Conservation (phyloP, 495 filamentous ascomycete genomes). For the Parmelia sp. region DNA sequence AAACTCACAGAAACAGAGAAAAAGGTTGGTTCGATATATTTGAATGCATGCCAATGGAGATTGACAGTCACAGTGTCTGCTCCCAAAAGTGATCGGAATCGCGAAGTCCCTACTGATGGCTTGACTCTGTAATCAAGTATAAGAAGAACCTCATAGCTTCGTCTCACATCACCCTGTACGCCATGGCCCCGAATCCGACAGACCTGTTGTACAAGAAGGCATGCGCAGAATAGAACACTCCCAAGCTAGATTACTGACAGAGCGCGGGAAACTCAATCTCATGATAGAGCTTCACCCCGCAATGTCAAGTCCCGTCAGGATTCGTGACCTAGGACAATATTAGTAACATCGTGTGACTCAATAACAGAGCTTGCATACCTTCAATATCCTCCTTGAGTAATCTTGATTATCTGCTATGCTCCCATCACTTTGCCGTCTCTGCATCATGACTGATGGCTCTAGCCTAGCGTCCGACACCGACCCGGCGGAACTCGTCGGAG, state of each 20-base stretch:
- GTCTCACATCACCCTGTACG: slow-evolving; percentile 15
- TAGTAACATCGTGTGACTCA: slow-evolving; percentile 6
- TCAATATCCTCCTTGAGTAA: slow-evolving; percentile 91
- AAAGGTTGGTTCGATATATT: not conserved
- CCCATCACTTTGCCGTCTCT: slow-evolving; percentile 86
- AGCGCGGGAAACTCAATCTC: slow-evolving; percentile 13
- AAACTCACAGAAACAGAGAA: not conserved
- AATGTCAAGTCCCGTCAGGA: slow-evolving; percentile 33
- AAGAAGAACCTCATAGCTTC: slow-evolving; percentile 15
- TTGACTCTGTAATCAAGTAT: slow-evolving; percentile 9
- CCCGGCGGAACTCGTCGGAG: slow-evolving; percentile 51
- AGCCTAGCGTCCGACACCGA: slow-evolving; percentile 77
- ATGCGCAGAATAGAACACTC: not conserved
- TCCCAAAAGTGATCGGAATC: not conserved
- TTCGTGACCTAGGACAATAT: slow-evolving; percentile 40
- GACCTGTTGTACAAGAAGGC: not conserved
- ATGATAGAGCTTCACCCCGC: slow-evolving; percentile 7
- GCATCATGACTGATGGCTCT: slow-evolving; percentile 76
- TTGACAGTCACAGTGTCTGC: not conserved
- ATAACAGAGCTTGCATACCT: slow-evolving; percentile 49
- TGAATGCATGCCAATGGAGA: not conserved
- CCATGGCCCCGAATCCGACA: slow-evolving; percentile 4
- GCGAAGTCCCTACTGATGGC: slow-evolving; percentile 3
- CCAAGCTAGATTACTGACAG: not conserved
- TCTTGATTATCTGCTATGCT: slow-evolving; percentile 98